Evolutionary conservation across 257 asterid genomes (phyloP), one percentile per base, ranked within the genome.

Genomic region (Gynochthodes officinalis): DNA sequence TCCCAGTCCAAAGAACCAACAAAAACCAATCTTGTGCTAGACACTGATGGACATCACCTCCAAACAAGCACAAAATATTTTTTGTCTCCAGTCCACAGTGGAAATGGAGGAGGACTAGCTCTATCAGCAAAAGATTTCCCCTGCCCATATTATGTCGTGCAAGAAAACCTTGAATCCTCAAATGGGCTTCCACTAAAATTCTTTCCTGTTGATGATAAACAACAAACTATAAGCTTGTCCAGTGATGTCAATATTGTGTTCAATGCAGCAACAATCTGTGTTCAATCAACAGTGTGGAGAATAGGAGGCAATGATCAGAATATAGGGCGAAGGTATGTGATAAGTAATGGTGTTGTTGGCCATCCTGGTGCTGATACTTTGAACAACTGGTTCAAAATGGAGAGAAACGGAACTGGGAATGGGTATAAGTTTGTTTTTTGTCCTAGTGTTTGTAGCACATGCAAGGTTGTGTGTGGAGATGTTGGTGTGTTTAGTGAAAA

Each of bases 271-370:
- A 88, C 91, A 2, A 65, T 75, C 19, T 88, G 89, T 44, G 89
- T 86, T 64, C 94, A 86, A 59, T 75, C 86, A 7, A 86, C 88
- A 0, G 89, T 77, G 37, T 86, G 91, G 91, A 84, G 71, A 76
- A 39, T 82, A 14, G 83, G 83, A 0, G 64, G 57, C 7, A 19
- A 39, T 0, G 87, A 86, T 57, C 59, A 59, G 44, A 67, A 46
- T 0, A 79, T 82, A 0, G 83, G 91, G 44, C 39, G 57, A 70
- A 76, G 80, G 58, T 88, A 86, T 64, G 84, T 88, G 49, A 79
- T 82, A 78, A 88, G 73, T 48, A 79, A 72, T 44, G 89, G 88
- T 2, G 72, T 30, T 7, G 37, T 77, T 33, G 88, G 89, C n/a
- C 73, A 71, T 69, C 80, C 86, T 9, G 86, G 88, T 42, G 54